Evolutionary conservation across 371 early-diverging fungal genomes (phyloP), one percentile per base, ranked within the genome.

Genomic region (Rhizomucor miehei): DNA sequence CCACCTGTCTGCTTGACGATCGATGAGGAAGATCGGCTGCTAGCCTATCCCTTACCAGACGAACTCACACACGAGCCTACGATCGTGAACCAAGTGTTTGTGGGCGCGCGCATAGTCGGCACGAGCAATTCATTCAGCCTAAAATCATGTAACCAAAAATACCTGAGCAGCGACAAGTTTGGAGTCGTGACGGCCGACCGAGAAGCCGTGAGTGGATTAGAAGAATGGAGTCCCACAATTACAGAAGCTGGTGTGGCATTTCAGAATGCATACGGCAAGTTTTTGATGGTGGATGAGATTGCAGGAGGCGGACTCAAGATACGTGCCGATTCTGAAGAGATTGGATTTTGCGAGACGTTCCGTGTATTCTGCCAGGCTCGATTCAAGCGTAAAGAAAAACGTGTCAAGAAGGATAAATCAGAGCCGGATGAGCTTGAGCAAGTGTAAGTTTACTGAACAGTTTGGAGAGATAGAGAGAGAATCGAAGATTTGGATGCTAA

Each of bases 121-220:
- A 75, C 72, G 11, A 65, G 64, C 40, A 73, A 70, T 57, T 66
- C 75, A 2, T 75, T 83, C 49, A 77, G 79, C 0, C 73, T 92
- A 56, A 90, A 89, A 57, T 81, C 88, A 3, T 80, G 77, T 12
- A 69, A 77, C 46, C 84, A 84, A 16, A 81, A 80, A 54, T 92
- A 91, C 64, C 63, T 92, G 8, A 77, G 88, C 36, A 76, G 83
- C 11, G 94, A 94, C 78, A 90, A 91, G 54, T 83, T 91, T 69
- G 94, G 93, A 3, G 79, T 88, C 6, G 90, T 91, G 0, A 54
- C 81, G 3, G 82, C 83, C 19, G 75, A 84, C 12, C 63, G 75
- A 25, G 91, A 91, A 57, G 94, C 93, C 0, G 87, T 89, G 34
- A 90, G 92, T 1, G 86, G 85, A 10, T 71, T 80, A 40, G 93